Evolutionary conservation across 148 eudicot species (phyloP), one percentile per base, ranked within the genome.

Genomic region (Agrostemma githago): DNA sequence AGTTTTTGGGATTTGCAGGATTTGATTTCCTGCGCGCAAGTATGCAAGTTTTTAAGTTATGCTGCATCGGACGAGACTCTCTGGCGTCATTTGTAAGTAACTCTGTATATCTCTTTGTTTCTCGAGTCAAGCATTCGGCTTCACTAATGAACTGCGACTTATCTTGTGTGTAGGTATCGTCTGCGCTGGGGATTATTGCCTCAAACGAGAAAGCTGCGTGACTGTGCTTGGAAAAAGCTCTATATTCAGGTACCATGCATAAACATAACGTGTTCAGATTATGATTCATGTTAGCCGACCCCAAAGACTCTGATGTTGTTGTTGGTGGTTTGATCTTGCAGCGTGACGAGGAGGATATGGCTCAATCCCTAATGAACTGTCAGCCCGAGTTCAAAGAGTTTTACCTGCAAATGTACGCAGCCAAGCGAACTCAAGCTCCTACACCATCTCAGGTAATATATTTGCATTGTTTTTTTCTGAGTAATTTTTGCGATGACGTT

Each of bases 291-390:
- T 26, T 26, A 26, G 34, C 34, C 34, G 34, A 1, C 34, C 34
- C 34, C 34, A 26, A 26, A 26, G 34, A 1, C 34, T 0, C 34
- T 26, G 34, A 26, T 26, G 34, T 26, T 26, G 34, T 26, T 26
- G 34, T 79, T 19, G 5, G 44, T 68, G 38, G 34, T 56, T 73
- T 72, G 48, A 64, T 72, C 63, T 37, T 85, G 72, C 85, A 95
- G 98, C 98, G 97, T 71, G 98, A 95, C 77, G 92, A 88, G 83
- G 90, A 95, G 72, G 98, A 95, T 85, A 89, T 95, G 91, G 83
- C 82, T 83, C 89, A 83, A 70, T 92, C 88, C 76, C 86, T 90
- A 74, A 82, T 83, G 79, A 83, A 86, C 76, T 92, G 97, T 78
- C 92, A 85, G 12, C 81, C 88, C 37, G 98, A 95, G 83, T 92